Conservation (phyloP, 2,329 filamentous ascomycete genomes). For the Tolypocladium pustulatum region DNA sequence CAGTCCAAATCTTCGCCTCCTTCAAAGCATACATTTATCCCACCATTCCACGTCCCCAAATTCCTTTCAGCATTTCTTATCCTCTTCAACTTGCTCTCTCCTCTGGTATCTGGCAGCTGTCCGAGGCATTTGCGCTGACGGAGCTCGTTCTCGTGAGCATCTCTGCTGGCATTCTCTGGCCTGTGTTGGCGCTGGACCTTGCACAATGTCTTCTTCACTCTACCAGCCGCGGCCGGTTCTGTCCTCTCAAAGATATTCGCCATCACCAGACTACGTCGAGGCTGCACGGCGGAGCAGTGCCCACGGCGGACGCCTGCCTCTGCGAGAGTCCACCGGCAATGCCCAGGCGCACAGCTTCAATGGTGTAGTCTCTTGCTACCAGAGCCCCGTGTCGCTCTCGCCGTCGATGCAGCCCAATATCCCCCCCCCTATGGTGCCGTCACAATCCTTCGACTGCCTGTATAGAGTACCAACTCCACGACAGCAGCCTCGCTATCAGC, state of each 20-base stretch:
- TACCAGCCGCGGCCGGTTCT: constrained; percentile 35
- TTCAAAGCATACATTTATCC: constrained; percentile 29
- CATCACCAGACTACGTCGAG: constrained; percentile 35
- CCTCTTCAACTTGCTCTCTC: constrained; percentile 22
- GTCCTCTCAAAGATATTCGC: constrained; percentile 40
- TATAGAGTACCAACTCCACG: constrained; percentile 26
- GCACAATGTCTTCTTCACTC: constrained; percentile 24
- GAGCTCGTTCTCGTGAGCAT: constrained; percentile 16
- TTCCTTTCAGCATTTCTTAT: constrained; percentile 34
- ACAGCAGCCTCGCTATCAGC: constrained; percentile 21
- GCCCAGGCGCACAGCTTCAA: constrained; percentile 32
- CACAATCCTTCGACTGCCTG: constrained; percentile 33
- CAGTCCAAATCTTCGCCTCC: constrained; percentile 23
- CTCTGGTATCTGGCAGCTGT: constrained; percentile 18
- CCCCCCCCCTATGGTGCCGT: constrained; percentile 39
- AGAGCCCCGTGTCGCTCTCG: constrained; percentile 29
- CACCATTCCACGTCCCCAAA: constrained; percentile 31
- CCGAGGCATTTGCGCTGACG: constrained; percentile 15
- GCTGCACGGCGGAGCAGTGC: constrained; percentile 26
- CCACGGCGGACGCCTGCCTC: constrained; percentile 30
- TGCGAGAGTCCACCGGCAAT: constrained; percentile 43
- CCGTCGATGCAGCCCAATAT: constrained; percentile 36
- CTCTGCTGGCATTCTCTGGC: constrained; percentile 21
- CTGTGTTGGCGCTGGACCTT: constrained; percentile 9
- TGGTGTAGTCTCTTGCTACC: constrained; percentile 33